Evolutionary conservation across 305 asterid species (phyloP), one percentile per base, ranked within the genome.

Genomic region (Salvia sclarea): DNA sequence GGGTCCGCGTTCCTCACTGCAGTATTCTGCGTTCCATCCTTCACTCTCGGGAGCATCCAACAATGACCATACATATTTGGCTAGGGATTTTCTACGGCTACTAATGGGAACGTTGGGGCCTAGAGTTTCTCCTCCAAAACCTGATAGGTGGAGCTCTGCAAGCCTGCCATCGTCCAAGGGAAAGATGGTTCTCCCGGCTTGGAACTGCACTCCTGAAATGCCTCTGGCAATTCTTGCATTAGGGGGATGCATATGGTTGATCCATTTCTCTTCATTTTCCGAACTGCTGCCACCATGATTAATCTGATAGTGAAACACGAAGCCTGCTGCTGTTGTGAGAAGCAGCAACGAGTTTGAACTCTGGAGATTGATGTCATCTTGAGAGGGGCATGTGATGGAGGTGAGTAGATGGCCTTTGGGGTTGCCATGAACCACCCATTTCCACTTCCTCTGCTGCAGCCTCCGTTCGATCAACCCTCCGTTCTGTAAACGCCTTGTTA

Each of bases 1-100:
- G 13, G 97, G 98, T 53, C 97, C 97, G 2, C 75, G 88, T 68
- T 86, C 87, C 72, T 85, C 95, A 13, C 76, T 87, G 78, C 98
- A 92, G 24, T 90, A 90, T 61, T 92, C 95, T 0, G 88, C 89
- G 58, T 92, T 92, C 98, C 98, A 92, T 41, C 98, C 98, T 79
- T 92, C 98, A 0, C 88, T 82, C 77, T 88, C 95, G 0, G 98
- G 97, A 60, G 95, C 89, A 53, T 92, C 97, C 71, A 90, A 3
- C 22, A 86, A 12, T 2, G 96, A 90, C 98, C 98, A 92, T 2
- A 85, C 84, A 14, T 90, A 86, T 69, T 80, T 90, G 22, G 64
- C 71, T 13, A 74, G 44, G 3, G 85, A 69, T 77, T 79, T 92
- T 76, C 90, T 79, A 41, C 89, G 66, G 31, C 70, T 45, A 48